These are phyloP conservation scores for Hericium coralloides DNA, from an alignment of 768 basidiomycete genomes.

Conservation along the genomic window DNA sequence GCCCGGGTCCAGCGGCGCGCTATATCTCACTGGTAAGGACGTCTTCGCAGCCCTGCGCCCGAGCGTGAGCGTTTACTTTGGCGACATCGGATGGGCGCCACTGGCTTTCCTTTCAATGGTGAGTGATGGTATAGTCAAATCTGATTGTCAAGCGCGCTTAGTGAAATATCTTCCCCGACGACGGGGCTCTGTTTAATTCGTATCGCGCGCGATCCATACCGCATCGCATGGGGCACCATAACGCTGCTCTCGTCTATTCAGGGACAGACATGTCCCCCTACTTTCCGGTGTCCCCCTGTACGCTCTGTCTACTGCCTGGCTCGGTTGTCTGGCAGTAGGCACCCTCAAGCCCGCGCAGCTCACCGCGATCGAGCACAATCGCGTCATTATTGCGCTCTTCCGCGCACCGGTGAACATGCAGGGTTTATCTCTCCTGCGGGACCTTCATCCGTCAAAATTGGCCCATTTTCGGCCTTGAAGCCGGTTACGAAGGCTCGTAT, in stretches of 20 bases:
- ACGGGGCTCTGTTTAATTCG: conserved; percentile 83
- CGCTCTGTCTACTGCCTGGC: not conserved
- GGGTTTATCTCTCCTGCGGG: too few relatives aligned
- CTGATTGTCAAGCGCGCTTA: conserved; percentile 18
- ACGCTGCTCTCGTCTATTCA: conserved; percentile 62
- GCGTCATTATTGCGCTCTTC: conserved; percentile 60
- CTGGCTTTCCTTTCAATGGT: conserved; percentile 67
- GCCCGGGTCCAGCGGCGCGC: not conserved
- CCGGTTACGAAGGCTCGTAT: not conserved
- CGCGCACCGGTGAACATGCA: conserved; percentile 38
- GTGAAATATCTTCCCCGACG: conserved; percentile 86
- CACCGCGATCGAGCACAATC: conserved; percentile 67
- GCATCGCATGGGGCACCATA: conserved; percentile 73
- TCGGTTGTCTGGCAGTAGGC: too few relatives aligned
- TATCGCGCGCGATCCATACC: conserved; percentile 74
- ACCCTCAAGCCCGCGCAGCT: conserved; percentile 83
- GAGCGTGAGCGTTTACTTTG: conserved; percentile 64
- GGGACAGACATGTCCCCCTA: conserved; percentile 58
- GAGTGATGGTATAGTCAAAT: conserved; percentile 18
- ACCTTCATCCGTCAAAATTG: too few relatives aligned
- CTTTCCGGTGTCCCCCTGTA: conserved; percentile 53
- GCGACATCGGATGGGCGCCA: conserved; percentile 79
- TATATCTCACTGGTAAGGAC: conserved; percentile 27
- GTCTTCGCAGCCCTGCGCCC: conserved; percentile 65
- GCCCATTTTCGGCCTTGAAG: too few relatives aligned